A percentile compares a stretch with the other conserved stretches of the same genome.
phyloP scores from a whole-genome alignment of 2,329 filamentous ascomycete species.

The Talaromyces sp. region DNA sequence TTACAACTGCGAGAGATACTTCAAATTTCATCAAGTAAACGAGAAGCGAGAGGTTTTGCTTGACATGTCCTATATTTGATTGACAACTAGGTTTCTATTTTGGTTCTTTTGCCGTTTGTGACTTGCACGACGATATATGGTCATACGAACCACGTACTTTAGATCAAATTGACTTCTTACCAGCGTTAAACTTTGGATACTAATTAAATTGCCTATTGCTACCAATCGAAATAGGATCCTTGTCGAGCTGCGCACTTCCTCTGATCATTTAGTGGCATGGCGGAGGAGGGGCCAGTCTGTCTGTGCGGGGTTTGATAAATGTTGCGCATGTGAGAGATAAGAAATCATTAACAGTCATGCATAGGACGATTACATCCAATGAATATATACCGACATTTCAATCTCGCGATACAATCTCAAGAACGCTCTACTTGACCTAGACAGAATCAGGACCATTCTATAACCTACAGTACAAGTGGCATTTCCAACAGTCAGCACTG shows the following conservation, averaged over 20 bases:
- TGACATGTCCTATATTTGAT: slow-evolving; percentile 1
- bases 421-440: not conserved
- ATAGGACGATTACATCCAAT: not conserved
- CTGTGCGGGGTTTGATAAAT: not conserved
- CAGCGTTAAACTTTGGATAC: not conserved
- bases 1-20: slow-evolving; percentile 12
- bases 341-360: not conserved
- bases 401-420: not conserved
- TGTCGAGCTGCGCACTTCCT: not conserved
- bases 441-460: not conserved
- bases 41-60: slow-evolving; percentile 9
- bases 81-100: not conserved
- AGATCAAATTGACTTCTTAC: not conserved
- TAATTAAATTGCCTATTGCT: not conserved
- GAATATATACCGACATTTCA: not conserved
- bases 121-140: not conserved
- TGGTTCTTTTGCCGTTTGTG: not conserved
- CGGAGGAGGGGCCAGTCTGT: not conserved
- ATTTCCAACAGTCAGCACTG: not conserved
- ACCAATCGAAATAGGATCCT: not conserved
- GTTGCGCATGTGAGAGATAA: not conserved
- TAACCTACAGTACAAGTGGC: not conserved
- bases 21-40: slow-evolving; percentile 11
- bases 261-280: not conserved
- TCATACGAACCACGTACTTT: not conserved